phyloP scores from a whole-genome alignment of 768 basidiomycete species.

The Mycena leptocephala region DNA sequence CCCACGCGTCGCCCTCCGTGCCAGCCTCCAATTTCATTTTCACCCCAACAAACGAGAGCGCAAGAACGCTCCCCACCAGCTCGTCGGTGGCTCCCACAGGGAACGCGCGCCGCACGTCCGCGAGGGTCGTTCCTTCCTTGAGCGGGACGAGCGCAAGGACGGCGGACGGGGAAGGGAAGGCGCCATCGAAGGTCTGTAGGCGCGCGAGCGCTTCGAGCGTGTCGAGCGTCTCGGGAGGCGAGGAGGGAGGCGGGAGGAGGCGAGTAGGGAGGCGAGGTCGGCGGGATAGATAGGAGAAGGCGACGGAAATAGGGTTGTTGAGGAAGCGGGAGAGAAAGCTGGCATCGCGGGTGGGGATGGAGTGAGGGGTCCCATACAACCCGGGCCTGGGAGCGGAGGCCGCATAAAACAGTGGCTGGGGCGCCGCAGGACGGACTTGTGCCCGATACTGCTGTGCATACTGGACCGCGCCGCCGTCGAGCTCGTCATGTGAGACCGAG shows the following conservation, averaged over 20 bases:
- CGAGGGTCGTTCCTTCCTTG: not conserved
- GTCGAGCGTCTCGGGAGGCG: not conserved
- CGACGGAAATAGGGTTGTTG: not conserved
- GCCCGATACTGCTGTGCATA: too few species aligned
- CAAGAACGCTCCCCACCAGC: slow-evolving; percentile 15
- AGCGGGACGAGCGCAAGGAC: slow-evolving; percentile 16
- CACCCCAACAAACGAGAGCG: not conserved
- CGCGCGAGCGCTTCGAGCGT: slow-evolving; percentile 29
- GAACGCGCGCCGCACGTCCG: not conserved
- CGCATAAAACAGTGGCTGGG: not conserved
- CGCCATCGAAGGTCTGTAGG: slow-evolving; percentile 31
- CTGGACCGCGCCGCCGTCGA: not conserved
- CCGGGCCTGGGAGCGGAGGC: not conserved
- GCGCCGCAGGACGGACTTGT: not conserved
- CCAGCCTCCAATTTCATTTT: not conserved
- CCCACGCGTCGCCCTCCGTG: slow-evolving; percentile 16
- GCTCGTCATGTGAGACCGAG: not conserved
- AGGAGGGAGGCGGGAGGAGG: not conserved
- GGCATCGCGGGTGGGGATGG: too few species aligned
- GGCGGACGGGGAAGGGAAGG: slow-evolving; percentile 9
- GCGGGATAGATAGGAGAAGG: not conserved
- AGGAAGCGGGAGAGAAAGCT: not conserved
- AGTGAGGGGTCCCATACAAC: not conserved
- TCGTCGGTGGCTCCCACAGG: not conserved
- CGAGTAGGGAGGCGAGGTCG: not conserved